These are phyloP conservation scores for Fusarium azukiicola DNA, from an alignment of 2,329 filamentous ascomycete species.

Conservation along the genomic window DNA sequence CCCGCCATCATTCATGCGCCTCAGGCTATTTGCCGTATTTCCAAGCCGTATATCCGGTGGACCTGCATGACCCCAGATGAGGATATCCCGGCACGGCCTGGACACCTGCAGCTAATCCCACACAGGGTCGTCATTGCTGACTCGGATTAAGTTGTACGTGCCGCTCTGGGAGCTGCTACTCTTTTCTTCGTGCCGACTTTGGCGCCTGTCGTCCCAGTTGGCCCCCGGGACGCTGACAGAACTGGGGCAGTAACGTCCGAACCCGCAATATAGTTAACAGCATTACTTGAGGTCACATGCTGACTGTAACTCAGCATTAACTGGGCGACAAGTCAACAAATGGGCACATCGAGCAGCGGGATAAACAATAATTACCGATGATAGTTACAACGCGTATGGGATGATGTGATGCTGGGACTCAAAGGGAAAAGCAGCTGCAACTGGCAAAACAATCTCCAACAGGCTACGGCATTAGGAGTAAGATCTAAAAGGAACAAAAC, in stretches of 20 bases:
- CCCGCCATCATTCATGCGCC: neutral
- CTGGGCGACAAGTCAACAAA: neutral
- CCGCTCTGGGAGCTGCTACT: too few species aligned
- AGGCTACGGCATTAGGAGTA: neutral
- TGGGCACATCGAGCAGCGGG: neutral
- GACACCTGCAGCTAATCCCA: neutral
- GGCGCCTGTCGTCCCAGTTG: too few species aligned
- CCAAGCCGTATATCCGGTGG: conserved; percentile 9
- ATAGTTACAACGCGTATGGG: neutral
- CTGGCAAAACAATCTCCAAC: neutral
- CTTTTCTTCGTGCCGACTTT: neutral
- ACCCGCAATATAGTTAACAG: neutral
- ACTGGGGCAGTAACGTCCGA: neutral
- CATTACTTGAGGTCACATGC: neutral
- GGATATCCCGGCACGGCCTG: neutral
- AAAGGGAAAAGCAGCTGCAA: neutral
- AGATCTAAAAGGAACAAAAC: neutral
- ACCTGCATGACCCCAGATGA: neutral
- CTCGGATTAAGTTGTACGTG: too few species aligned
- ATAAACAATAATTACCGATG: too few species aligned
- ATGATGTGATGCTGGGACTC: neutral
- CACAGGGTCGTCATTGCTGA: neutral
- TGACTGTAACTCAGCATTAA: too few species aligned
- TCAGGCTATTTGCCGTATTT: neutral
- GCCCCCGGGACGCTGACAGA: neutral